Evolutionary conservation across 805 yeast genomes (phyloP).

Genomic region (Tanozyma kutaoensis): DNA sequence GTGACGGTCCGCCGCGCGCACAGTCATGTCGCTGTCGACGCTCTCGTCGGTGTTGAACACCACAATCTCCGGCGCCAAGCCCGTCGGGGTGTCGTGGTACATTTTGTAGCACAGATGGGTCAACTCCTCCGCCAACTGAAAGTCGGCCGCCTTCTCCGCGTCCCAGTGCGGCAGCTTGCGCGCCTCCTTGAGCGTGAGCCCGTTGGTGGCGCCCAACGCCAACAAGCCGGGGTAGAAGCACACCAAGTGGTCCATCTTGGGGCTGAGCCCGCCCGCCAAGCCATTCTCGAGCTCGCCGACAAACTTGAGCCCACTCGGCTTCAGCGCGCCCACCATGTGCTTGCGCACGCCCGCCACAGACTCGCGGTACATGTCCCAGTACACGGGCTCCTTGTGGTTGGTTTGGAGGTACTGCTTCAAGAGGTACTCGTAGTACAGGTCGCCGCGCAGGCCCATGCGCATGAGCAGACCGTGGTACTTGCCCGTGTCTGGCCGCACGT

Average conservation of each 20-base stretch:
- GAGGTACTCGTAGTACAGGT: constrained; percentile 83
- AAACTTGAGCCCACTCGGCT: constrained; percentile 50
- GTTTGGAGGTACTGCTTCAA: constrained; percentile 81
- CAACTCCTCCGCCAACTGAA: constrained; percentile 58
- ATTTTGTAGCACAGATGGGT: constrained; percentile 74
- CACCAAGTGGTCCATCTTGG: constrained; percentile 86
- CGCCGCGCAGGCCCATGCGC: constrained; percentile 84
- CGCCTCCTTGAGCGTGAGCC: constrained; percentile 44
- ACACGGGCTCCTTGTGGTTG: constrained; percentile 40
- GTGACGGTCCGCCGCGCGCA: constrained; percentile 65
- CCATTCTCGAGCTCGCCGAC: constrained; percentile 74
- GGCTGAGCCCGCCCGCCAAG: constrained; percentile 39
- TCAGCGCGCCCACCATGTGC: constrained; percentile 45
- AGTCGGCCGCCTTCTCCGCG: constrained; percentile 42
- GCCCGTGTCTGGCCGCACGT: constrained; percentile 63
- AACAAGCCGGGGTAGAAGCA: constrained; percentile 85
- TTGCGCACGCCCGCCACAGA: constrained; percentile 66
- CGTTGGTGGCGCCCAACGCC: constrained; percentile 83
- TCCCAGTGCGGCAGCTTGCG: constrained; percentile 45
- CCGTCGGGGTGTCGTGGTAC: constrained; percentile 64
- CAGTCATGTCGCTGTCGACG: constrained; percentile 41
- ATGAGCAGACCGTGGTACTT: constrained; percentile 50
- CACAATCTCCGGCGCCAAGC: constrained; percentile 81
- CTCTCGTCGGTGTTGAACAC: constrained; percentile 52
- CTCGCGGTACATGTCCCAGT: constrained; percentile 64